phyloP scores from a whole-genome alignment of 495 filamentous ascomycete species.

The Margaritispora aquatica region DNA sequence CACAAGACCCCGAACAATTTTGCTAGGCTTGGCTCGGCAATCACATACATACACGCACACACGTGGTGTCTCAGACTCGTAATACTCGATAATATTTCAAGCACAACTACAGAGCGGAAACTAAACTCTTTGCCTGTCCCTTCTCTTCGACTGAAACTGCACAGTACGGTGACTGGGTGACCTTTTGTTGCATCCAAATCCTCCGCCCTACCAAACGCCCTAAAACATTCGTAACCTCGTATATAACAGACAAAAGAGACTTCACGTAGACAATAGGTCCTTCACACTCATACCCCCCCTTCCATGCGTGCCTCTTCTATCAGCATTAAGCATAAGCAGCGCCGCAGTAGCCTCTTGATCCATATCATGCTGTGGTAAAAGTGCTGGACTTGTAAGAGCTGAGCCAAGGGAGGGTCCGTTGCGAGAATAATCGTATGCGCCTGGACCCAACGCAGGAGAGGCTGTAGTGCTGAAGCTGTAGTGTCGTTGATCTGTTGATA shows the following conservation, averaged over 20 bases:
- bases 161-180: background rate
- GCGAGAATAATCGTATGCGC: slow-evolving; percentile 29
- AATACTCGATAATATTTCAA: too few species aligned
- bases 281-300: slow-evolving; percentile 65
- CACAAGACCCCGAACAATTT: too few species aligned
- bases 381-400: slow-evolving; percentile 41
- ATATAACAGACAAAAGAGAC: background rate
- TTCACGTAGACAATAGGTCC: slow-evolving; percentile 65
- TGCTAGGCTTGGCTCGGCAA: too few species aligned
- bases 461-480: slow-evolving; percentile 41
- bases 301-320: slow-evolving; percentile 42
- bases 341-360: slow-evolving; percentile 80
- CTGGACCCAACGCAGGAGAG: slow-evolving; percentile 40
- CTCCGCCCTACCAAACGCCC: background rate
- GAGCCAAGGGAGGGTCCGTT: slow-evolving; percentile 29
- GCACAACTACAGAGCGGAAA: background rate
- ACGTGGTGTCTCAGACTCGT: too few species aligned
- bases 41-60: too few species aligned
- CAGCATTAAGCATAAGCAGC: slow-evolving; percentile 71
- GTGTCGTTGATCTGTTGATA: slow-evolving; percentile 34
- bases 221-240: background rate
- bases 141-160: background rate
- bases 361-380: slow-evolving; percentile 34
- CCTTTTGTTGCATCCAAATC: background rate
- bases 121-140: background rate